These are phyloP conservation scores for Capsella rubella DNA, from an alignment of 441 rosid genomes.

Conservation along the genomic window DNA sequence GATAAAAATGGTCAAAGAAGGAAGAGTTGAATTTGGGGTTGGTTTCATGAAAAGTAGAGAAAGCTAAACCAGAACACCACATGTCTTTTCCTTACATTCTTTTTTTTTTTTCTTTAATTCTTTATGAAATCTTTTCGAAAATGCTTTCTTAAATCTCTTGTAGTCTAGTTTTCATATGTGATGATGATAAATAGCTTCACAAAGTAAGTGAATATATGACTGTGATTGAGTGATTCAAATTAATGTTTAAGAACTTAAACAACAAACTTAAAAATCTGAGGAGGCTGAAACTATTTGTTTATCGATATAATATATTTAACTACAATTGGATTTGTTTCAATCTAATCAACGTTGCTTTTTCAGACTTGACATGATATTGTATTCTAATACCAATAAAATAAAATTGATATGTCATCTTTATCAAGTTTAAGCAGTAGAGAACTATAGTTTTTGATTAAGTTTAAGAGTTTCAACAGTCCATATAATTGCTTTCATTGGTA, in stretches of 20 bases:
- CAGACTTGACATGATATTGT: background rate
- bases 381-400: background rate
- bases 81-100: conserved; percentile 28
- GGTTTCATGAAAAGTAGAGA: conserved; percentile 43
- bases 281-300: background rate
- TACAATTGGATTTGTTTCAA: background rate
- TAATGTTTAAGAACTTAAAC: conserved; percentile 7
- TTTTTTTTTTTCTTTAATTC: conserved; percentile 23
- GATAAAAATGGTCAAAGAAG: conserved; percentile 36
- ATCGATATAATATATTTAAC: background rate
- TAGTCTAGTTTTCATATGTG: conserved; percentile 6
- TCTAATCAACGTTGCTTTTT: conserved; percentile 12
- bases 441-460: conserved; percentile 5
- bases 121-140: conserved; percentile 15
- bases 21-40: conserved; percentile 38
- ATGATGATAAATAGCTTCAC: background rate
- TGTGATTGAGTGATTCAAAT: conserved; percentile 15
- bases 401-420: background rate
- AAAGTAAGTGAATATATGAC: background rate
- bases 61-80: conserved; percentile 29
- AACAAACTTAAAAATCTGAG: background rate
- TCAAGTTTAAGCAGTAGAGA: conserved; percentile 6
- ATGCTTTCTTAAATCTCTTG: conserved; percentile 8
- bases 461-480: conserved; percentile 16
- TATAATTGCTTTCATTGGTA: conserved; percentile 31